phyloP scores from a whole-genome alignment of 768 basidiomycete genomes.

The Boletus pseudo-olivaceus region DNA sequence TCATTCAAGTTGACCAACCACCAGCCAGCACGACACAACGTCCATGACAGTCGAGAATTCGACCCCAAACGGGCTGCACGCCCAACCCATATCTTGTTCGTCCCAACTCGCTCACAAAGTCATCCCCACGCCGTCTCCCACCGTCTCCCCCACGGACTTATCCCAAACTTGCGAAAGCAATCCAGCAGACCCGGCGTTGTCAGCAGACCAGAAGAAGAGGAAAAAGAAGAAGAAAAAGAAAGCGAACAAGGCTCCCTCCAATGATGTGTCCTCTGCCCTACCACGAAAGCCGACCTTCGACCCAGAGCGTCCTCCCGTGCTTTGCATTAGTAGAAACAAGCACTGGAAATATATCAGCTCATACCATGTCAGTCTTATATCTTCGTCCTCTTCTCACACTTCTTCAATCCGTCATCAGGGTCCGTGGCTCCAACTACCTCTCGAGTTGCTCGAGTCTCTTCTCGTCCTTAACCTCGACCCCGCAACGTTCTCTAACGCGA shows the following conservation, averaged over 20 bases:
- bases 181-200: slow-evolving; percentile 5
- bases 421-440: slow-evolving; percentile 86
- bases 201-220: slow-evolving; percentile 58
- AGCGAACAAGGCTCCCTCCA: slow-evolving; percentile 38
- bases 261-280: slow-evolving; percentile 14
- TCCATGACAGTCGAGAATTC: slow-evolving; percentile 1
- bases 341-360: slow-evolving; percentile 94
- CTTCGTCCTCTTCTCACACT: neutral
- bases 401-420: slow-evolving; percentile 47
- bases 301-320: slow-evolving; percentile 53
- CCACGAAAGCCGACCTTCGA: slow-evolving; percentile 36
- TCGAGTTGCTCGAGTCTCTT: slow-evolving; percentile 81
- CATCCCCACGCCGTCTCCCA: neutral
- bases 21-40: neutral
- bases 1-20: no score
- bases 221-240: slow-evolving; percentile 65
- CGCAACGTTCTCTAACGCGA: slow-evolving; percentile 50
- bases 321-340: slow-evolving; percentile 90
- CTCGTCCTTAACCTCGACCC: slow-evolving; percentile 77
- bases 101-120: neutral
- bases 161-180: slow-evolving; percentile 19
- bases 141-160: slow-evolving; percentile 9
- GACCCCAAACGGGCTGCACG: neutral
- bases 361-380: slow-evolving; percentile 63
- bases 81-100: neutral